Evolutionary conservation across 1,284 basidiomycete genomes (phyloP), one percentile per base, ranked within the genome.

Genomic region (Sparassis latifolia): DNA sequence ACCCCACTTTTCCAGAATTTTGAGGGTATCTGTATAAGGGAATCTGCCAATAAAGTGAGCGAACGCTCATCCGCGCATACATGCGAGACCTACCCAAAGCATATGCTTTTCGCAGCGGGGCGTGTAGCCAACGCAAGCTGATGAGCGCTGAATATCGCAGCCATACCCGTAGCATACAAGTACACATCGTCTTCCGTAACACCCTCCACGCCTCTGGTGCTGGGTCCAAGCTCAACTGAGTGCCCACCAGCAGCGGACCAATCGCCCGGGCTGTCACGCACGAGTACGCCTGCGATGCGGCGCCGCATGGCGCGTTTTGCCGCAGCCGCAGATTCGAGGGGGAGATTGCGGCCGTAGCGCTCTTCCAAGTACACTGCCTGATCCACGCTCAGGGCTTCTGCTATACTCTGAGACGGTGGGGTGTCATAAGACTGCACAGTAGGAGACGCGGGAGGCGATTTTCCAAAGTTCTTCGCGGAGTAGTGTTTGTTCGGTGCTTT

Each of bases 11-110:
- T 96, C 76, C 3, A 99, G 75, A 42, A 97, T 83, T 69, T 99
- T 99, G 54, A 97, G 79, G n/a, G 96, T 98, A 67, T 99, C 97
- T 6, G 86, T 92, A 68, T 98, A 99, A 0, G 95, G 90, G 69
- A 99, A 99, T 20, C 95, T 96, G 62, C 40, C 9, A 42, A 42
- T 12, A 7, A 42, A 20, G 20, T 42, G 40, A 42, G 5, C 6
- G 40, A 42, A 6, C 6, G 6, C 10, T 10, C 6, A 42, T 42
- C 10, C 6, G 20, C 40, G 27, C 6, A 42, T 42, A 46, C 30
- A 45, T 44, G 39, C 7, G n/a, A 42, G 28, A 42, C 83, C 55
- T 62, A 93, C 92, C 93, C 94, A 60, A 96, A 97, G 63, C 92
- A 95, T 37, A 94, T 79, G 59, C 89, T 93, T 71, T 94, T 95